These are phyloP conservation scores for Lathyrus tuberosus DNA, from an alignment of 306 rosid species.

Conservation along the genomic window DNA sequence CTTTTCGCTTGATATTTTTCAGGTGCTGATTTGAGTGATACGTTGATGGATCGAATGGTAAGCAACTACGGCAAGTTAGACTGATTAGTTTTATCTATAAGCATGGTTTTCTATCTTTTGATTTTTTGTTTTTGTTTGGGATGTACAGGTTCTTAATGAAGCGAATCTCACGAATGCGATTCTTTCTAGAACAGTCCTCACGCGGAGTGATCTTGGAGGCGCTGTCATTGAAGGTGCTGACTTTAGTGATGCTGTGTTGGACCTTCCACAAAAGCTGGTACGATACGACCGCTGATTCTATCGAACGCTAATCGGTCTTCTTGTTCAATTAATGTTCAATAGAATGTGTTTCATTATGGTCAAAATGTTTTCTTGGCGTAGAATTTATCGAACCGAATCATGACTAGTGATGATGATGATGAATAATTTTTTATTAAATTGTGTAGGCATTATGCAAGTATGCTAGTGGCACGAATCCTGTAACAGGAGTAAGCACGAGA, in stretches of 20 bases:
- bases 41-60: constrained; percentile 99
- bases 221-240: constrained; percentile 89
- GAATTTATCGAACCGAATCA: neutral
- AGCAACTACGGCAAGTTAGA: constrained; percentile 20
- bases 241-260: constrained; percentile 93
- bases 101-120: neutral
- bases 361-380: neutral
- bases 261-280: constrained; percentile 82
- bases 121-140: neutral
- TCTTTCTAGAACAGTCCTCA: constrained; percentile 81
- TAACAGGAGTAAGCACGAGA: constrained; percentile 61
- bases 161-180: constrained; percentile 88
- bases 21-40: constrained; percentile 94
- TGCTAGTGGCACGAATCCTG: constrained; percentile 58
- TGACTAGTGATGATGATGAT: neutral
- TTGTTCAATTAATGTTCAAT: neutral
- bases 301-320: neutral
- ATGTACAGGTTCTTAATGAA: constrained; percentile 73
- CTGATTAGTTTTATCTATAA: neutral
- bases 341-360: neutral
- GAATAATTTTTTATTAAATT: constrained; percentile 5
- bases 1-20: constrained; percentile 17
- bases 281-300: neutral
- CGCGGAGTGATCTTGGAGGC: constrained; percentile 93
- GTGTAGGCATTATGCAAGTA: constrained; percentile 58